These are phyloP conservation scores for Macrolepiota albuminosa DNA, from an alignment of 768 basidiomycete genomes.

Conservation along the genomic window DNA sequence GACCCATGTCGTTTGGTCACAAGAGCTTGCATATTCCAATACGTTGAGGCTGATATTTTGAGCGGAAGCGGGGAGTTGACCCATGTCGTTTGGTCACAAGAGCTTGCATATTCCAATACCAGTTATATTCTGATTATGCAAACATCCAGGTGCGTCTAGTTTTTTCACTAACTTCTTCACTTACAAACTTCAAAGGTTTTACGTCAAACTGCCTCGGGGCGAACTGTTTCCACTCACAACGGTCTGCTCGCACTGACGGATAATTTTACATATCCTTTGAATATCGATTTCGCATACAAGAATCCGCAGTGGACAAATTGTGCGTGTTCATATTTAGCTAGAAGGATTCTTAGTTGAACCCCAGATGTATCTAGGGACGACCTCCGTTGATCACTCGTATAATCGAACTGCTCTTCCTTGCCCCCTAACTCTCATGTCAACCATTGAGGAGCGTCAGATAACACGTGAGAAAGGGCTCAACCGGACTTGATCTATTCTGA, in stretches of 20 bases:
- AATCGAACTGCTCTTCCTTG: constrained; percentile 51
- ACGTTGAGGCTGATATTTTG: constrained; percentile 57
- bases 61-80: constrained; percentile 56
- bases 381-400: constrained; percentile 66
- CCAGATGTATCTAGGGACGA: constrained; percentile 34
- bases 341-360: not conserved
- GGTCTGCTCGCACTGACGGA: constrained; percentile 34
- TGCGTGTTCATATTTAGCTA: constrained; percentile 20
- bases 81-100: constrained; percentile 57
- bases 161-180: not conserved
- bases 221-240: constrained; percentile 35
- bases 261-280: constrained; percentile 40
- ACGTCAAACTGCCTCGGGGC: constrained; percentile 35
- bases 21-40: constrained; percentile 58
- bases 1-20: constrained; percentile 56
- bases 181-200: constrained; percentile 27
- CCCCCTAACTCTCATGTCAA: constrained; percentile 54
- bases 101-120: constrained; percentile 56
- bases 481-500: constrained; percentile 34
- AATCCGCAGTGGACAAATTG: constrained; percentile 30
- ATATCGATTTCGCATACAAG: constrained; percentile 37
- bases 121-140: constrained; percentile 51
- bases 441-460: constrained; percentile 54
- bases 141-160: constrained; percentile 28
- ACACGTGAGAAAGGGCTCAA: constrained; percentile 36